These are phyloP conservation scores for Trichoderma asperelloides DNA, from an alignment of 495 filamentous ascomycete species.

Conservation along the genomic window DNA sequence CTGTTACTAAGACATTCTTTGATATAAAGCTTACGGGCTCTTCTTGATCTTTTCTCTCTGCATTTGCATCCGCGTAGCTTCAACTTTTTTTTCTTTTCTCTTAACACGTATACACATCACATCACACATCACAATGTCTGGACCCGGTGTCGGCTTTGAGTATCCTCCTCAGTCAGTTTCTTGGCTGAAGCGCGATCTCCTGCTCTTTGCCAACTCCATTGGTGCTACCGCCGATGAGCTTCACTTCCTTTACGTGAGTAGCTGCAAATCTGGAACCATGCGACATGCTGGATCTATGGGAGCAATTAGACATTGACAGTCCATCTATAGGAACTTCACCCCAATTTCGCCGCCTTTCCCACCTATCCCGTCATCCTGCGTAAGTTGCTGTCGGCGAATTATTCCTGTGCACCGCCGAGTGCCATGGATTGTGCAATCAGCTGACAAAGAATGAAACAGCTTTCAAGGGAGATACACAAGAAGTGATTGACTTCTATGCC, in stretches of 20 bases:
- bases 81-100: neutral
- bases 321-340: conserved; percentile 60
- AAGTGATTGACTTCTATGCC: conserved; percentile 83
- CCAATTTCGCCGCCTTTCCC: conserved; percentile 74
- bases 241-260: conserved; percentile 73
- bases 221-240: conserved; percentile 77
- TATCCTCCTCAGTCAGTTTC: conserved; percentile 62
- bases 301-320: neutral
- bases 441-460: conserved; percentile 32
- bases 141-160: conserved; percentile 62
- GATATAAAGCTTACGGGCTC: neutral
- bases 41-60: neutral
- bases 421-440: neutral
- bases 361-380: conserved; percentile 78
- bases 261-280: too few relatives aligned
- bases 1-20: neutral
- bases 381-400: conserved; percentile 28
- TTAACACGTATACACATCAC: neutral
- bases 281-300: neutral
- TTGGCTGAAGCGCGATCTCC: conserved; percentile 78
- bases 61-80: neutral
- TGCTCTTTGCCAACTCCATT: conserved; percentile 83
- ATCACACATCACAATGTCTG: neutral
- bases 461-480: conserved; percentile 69
- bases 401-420: neutral